Percentiles rank a stretch among this genome's conserved stretches.
These are phyloP conservation scores for Dunaliella sp. DNA, from an alignment of 139 green algal species.

Conservation along the genomic window DNA sequence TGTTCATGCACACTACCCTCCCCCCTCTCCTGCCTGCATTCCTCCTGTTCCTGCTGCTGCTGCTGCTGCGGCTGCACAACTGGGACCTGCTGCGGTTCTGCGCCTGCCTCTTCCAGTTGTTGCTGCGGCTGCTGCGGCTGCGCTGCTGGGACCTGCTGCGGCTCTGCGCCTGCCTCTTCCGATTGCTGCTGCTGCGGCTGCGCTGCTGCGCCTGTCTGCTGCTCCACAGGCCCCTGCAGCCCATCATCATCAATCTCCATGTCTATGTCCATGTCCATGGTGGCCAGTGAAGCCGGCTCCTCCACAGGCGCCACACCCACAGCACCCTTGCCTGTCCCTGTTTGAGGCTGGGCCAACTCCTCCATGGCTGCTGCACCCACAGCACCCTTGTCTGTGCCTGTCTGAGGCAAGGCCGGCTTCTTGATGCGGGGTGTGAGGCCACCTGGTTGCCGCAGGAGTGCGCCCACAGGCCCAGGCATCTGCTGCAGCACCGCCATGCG, in stretches of 20 bases:
- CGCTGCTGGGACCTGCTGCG: background rate
- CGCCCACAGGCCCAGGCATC: background rate
- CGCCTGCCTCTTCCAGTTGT: background rate
- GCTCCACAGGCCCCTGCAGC: background rate
- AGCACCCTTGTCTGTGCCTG: background rate
- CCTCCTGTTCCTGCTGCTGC: background rate
- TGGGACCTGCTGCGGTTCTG: background rate
- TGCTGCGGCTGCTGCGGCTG: background rate
- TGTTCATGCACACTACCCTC: background rate
- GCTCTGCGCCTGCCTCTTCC: background rate
- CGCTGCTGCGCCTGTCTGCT: background rate
- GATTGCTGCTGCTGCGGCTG: background rate
- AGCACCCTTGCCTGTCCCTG: too few species aligned
- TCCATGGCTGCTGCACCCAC: background rate
- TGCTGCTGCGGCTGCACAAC: background rate
- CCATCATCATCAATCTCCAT: too few species aligned
- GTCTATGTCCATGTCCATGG: too few species aligned
- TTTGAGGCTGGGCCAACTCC: too few species aligned
- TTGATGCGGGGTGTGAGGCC: background rate
- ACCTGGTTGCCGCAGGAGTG: background rate
- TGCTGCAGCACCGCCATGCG: background rate
- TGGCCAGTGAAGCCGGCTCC: too few species aligned
- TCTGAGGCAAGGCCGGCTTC: background rate
- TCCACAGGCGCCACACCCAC: too few species aligned
- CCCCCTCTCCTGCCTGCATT: background rate